Evolutionary conservation across 1,284 basidiomycete species (phyloP), one percentile per base, ranked within the genome.

Genomic region (Cutaneotrichosporon cyanovorans): DNA sequence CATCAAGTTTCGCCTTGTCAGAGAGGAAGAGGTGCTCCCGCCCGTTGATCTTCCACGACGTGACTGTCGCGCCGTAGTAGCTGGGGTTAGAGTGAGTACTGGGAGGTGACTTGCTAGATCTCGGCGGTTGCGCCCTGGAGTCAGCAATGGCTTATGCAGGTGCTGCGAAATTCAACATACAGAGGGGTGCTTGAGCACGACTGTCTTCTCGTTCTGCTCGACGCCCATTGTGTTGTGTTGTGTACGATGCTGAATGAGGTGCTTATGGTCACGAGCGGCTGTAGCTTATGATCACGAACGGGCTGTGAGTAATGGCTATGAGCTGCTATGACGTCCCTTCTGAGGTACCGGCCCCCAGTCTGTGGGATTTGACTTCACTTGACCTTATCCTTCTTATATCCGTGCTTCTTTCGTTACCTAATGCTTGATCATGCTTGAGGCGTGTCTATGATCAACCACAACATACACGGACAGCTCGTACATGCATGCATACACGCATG

Each of bases 1-100:
- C 85, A 60, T 90, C 86, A 3, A 87, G 71, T 14, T 74, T 71
- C 1, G 87, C 82, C 66, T 83, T 87, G 80, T 82, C 84, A 2
- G 85, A 87, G 39, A 85, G 74, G 37, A 92, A 92, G 34, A 89
- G 74, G 21, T 83, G 76, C 64, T 90, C 87, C 42, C 72, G 61
- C 1, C 77, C 75, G 16, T 57, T 64, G 9, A 70, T 66, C 47
- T 68, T 70, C 72, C 72, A 75, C 21, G 73, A 75, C 6, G 66
- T 66, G 16, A 75, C 76, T 0, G 86, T 87, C 1, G 87, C 88
- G 5, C 88, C 88, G 59, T 84, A 90, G 28, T 83, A 71, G 48
- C 70, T 72, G 31, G 12, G 2, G 40, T 50, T 30, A 48, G 47
- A 9, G 18, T 15, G 31, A 6, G 7, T 28, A 7, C 6, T 1